Evolutionary conservation across 2,329 filamentous ascomycete genomes (phyloP).

Genomic region (Bipolaris oryzae): DNA sequence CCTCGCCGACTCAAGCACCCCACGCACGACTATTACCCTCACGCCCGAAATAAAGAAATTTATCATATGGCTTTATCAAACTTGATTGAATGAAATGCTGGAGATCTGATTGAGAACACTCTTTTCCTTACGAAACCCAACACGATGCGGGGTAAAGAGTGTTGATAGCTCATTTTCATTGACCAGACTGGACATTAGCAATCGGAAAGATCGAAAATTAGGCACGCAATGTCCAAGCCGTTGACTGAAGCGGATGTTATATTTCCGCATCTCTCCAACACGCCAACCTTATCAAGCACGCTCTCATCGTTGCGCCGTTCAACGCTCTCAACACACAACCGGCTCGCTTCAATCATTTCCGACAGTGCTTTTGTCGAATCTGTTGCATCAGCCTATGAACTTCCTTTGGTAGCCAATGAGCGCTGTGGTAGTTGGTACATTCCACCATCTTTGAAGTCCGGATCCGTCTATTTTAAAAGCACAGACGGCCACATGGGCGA

Average conservation of each 20-base stretch:
- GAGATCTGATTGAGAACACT: not conserved
- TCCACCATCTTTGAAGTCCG: slow-evolving; percentile 64
- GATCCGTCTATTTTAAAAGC: slow-evolving; percentile 94
- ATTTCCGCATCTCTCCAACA: slow-evolving; percentile 63
- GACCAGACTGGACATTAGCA: not conserved
- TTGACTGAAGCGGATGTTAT: slow-evolving; percentile 53
- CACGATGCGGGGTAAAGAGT: slow-evolving; percentile 12
- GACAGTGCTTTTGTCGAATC: slow-evolving; percentile 76
- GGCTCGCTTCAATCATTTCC: slow-evolving; percentile 75
- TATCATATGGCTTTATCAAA: not conserved
- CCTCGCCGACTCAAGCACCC: not conserved
- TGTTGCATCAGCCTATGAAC: slow-evolving; percentile 61
- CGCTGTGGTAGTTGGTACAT: slow-evolving; percentile 98
- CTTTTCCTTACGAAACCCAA: not conserved
- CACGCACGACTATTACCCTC: not conserved
- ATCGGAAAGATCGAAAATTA: not conserved
- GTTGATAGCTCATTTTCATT: not conserved
- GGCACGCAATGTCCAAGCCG: slow-evolving; percentile 30
- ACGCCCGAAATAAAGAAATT: not conserved
- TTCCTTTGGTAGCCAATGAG: slow-evolving; percentile 89
- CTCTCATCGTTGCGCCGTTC: slow-evolving; percentile 76
- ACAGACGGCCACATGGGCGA: slow-evolving; percentile 92
- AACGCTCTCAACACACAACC: slow-evolving; percentile 79
- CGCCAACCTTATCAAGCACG: slow-evolving; percentile 67
- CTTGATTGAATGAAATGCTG: not conserved